phyloP scores from a whole-genome alignment of 257 asterid genomes.

The Scutellaria barbata region DNA sequence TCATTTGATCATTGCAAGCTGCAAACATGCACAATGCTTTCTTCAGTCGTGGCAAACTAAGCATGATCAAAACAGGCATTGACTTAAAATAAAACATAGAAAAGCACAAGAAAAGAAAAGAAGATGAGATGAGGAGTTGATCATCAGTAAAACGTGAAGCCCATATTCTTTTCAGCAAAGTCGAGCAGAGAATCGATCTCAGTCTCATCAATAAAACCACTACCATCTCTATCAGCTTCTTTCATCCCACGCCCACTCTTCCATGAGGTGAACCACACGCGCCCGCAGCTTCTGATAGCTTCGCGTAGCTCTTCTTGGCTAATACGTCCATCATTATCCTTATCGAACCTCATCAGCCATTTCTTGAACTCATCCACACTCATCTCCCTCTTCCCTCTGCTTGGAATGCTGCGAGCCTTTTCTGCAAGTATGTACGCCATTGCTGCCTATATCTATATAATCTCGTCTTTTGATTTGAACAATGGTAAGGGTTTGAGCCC shows the following conservation, averaged over 20 bases:
- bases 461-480: background rate
- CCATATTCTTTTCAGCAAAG: conserved; percentile 41
- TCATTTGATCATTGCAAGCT: too few species aligned
- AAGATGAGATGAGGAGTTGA: background rate
- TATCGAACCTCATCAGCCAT: conserved; percentile 47
- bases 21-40: too few species aligned
- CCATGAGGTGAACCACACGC: conserved; percentile 36
- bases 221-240: conserved; percentile 36
- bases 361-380: conserved; percentile 46
- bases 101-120: background rate
- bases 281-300: conserved; percentile 43
- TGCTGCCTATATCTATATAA: too few species aligned
- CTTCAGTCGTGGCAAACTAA: too few species aligned
- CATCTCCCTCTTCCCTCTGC: conserved; percentile 34
- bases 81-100: background rate
- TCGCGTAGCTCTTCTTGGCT: conserved; percentile 38
- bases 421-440: conserved; percentile 31
- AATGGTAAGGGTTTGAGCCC: background rate
- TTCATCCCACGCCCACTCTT: conserved; percentile 40
- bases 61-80: background rate
- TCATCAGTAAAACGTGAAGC: conserved; percentile 34
- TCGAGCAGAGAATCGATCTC: conserved; percentile 44
- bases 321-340: conserved; percentile 41
- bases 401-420: background rate
- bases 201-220: conserved; percentile 40